phyloP scores from a whole-genome alignment of 352 stramenopile species.

The Phytopythium montanum region DNA sequence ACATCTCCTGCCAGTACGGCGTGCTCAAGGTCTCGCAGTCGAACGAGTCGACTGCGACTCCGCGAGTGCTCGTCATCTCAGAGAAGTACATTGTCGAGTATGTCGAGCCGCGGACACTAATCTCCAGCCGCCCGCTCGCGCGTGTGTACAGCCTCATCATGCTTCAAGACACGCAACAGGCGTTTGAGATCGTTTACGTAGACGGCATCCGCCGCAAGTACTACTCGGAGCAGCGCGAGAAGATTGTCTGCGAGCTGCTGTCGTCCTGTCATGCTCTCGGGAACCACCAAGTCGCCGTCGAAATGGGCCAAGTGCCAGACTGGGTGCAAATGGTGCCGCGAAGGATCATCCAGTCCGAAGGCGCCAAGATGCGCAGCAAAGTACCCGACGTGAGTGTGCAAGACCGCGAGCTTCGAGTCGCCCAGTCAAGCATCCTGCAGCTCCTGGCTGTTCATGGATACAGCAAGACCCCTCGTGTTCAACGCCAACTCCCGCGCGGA shows the following conservation, averaged over 20 bases:
- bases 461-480: constrained; percentile 56
- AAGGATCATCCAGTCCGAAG: constrained; percentile 71
- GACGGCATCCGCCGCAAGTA: constrained; percentile 74
- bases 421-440: constrained; percentile 62
- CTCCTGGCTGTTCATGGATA: constrained; percentile 51
- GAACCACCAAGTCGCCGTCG: constrained; percentile 64
- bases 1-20: constrained; percentile 65
- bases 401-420: constrained; percentile 66
- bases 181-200: constrained; percentile 74
- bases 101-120: constrained; percentile 40
- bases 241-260: constrained; percentile 73
- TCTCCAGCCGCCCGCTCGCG: constrained; percentile 64
- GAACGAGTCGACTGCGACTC: constrained; percentile 27
- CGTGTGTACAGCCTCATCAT: constrained; percentile 72
- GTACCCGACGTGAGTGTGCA: constrained; percentile 41
- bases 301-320: constrained; percentile 37
- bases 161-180: constrained; percentile 51
- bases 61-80: constrained; percentile 54
- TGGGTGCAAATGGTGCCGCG: constrained; percentile 70
- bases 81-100: constrained; percentile 73
- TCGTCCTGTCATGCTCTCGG: constrained; percentile 71
- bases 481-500: constrained; percentile 58
- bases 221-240: constrained; percentile 57
- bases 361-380: constrained; percentile 36
- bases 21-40: constrained; percentile 55